Evolutionary conservation across 805 yeast species (phyloP).

Genomic region (Yamadazyma scolyti): DNA sequence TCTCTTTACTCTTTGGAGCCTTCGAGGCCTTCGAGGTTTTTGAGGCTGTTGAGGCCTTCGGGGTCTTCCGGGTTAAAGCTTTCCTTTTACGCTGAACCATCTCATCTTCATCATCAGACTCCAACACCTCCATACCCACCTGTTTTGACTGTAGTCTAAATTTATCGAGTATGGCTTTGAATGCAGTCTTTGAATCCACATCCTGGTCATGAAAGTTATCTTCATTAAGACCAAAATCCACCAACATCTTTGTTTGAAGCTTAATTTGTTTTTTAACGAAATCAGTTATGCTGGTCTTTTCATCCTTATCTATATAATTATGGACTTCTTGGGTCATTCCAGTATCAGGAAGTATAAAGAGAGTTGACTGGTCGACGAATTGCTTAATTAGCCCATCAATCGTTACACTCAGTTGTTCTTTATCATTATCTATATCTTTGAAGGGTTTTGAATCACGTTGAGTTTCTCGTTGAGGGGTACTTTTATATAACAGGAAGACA

Average conservation of each 20-base stretch:
- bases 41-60: neutral
- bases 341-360: conserved; percentile 67
- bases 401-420: conserved; percentile 5
- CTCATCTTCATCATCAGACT: conserved; percentile 1
- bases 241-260: conserved; percentile 48
- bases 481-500: conserved; percentile 65
- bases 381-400: conserved; percentile 47
- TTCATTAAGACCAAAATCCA: conserved; percentile 39
- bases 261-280: conserved; percentile 56
- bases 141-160: conserved; percentile 21
- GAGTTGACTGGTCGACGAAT: conserved; percentile 56
- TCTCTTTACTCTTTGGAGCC: neutral
- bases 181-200: conserved; percentile 27
- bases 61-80: neutral
- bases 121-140: conserved; percentile 1
- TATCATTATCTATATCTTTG: conserved; percentile 1
- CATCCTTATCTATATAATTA: conserved; percentile 77
- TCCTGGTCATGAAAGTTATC: conserved; percentile 29
- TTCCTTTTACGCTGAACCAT: neutral
- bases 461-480: neutral
- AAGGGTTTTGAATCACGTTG: neutral
- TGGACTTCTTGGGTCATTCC: conserved; percentile 74
- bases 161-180: conserved; percentile 41
- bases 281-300: conserved; percentile 64
- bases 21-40: neutral